These are phyloP conservation scores for Umbilicus rupestris DNA, from an alignment of 164 flowering plant genomes.

Conservation along the genomic window DNA sequence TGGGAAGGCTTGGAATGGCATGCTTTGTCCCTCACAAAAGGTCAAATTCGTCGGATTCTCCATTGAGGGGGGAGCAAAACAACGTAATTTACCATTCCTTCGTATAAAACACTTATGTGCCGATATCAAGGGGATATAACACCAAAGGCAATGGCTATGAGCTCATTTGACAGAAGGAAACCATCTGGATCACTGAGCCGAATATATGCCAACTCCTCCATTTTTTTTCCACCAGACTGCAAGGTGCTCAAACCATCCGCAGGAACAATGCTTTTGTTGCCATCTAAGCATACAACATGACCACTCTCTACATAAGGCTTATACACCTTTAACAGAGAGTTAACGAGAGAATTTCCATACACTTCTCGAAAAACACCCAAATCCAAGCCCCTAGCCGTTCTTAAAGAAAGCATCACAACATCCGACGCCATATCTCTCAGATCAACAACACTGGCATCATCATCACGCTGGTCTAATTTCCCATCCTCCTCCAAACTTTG, in stretches of 20 bases:
- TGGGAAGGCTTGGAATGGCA: background rate
- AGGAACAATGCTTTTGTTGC: slow-evolving; percentile 29
- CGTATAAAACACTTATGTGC: background rate
- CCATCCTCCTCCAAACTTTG: slow-evolving; percentile 42
- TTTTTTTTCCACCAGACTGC: slow-evolving; percentile 17
- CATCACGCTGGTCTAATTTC: slow-evolving; percentile 12
- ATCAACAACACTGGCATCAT: slow-evolving; percentile 18
- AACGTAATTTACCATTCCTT: background rate
- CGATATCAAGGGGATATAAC: slow-evolving; percentile 39
- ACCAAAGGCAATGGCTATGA: slow-evolving; percentile 72
- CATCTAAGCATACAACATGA: slow-evolving; percentile 68
- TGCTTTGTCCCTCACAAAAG: background rate
- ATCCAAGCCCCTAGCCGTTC: slow-evolving; percentile 70
- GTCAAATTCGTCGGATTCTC: background rate
- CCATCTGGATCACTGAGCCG: slow-evolving; percentile 93
- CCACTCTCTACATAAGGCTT: slow-evolving; percentile 61
- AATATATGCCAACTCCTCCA: slow-evolving; percentile 27
- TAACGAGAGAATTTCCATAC: slow-evolving; percentile 42
- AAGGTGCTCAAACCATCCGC: slow-evolving; percentile 30
- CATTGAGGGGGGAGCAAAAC: background rate
- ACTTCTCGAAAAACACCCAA: slow-evolving; percentile 42
- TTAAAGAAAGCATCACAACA: slow-evolving; percentile 76
- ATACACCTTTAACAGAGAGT: slow-evolving; percentile 44
- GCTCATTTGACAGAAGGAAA: slow-evolving; percentile 84
- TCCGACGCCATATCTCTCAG: slow-evolving; percentile 58